Conservation (phyloP, 2,329 filamentous ascomycete genomes). For the Knufia fluminis region DNA sequence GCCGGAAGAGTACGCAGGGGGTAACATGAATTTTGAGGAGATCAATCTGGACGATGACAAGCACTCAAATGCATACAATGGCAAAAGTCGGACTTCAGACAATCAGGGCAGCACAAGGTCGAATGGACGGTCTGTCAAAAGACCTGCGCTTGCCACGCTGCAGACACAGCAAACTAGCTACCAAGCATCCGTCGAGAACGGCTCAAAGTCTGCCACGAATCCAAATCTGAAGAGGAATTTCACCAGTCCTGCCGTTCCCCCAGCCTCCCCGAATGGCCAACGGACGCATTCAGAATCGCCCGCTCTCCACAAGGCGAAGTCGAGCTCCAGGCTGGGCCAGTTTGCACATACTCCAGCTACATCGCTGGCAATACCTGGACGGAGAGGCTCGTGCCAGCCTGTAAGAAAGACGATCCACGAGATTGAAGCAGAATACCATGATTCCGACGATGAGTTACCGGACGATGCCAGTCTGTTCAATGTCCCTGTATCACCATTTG, state of each 20-base stretch:
- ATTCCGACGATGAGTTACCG: conserved; percentile 42
- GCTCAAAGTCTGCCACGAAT: neutral
- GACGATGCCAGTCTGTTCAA: conserved; percentile 44
- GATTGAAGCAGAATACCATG: conserved; percentile 41
- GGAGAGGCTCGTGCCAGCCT: conserved; percentile 36
- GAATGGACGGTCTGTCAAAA: neutral
- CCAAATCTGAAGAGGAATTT: neutral
- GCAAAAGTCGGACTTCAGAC: neutral
- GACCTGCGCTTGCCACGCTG: conserved; percentile 5
- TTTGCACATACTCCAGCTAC: conserved; percentile 14
- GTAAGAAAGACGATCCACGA: conserved; percentile 37
- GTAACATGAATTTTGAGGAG: conserved; percentile 82
- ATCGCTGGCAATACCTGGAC: conserved; percentile 15
- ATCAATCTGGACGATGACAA: conserved; percentile 72
- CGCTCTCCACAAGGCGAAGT: conserved; percentile 2
- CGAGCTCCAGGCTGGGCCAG: conserved; percentile 12
- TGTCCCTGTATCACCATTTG: conserved; percentile 40
- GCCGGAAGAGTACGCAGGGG: conserved; percentile 45
- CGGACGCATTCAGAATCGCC: conserved; percentile 4
- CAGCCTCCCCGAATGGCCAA: neutral
- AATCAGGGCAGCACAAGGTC: neutral
- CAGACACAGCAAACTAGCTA: conserved; percentile 2
- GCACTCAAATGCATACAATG: conserved; percentile 23
- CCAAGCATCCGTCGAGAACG: neutral
- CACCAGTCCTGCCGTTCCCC: neutral